These are phyloP conservation scores for Amanita rubescens DNA, from an alignment of 768 basidiomycete genomes.

Conservation along the genomic window DNA sequence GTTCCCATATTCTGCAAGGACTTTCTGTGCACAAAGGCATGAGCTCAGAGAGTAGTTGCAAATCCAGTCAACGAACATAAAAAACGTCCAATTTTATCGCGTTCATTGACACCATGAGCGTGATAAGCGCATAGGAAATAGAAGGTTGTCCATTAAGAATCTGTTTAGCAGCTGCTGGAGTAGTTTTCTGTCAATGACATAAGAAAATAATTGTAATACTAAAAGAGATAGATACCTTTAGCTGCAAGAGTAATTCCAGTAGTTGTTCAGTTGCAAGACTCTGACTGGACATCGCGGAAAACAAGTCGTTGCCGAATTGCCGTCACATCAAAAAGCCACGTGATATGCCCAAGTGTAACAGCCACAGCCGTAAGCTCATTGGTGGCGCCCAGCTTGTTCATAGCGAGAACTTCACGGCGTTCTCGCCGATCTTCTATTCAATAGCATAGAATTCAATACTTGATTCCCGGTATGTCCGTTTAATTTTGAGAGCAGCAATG, in stretches of 20 bases:
- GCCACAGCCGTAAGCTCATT: too few relatives aligned
- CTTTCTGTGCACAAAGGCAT: conserved; percentile 40
- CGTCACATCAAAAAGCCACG: neutral
- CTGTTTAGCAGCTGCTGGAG: conserved; percentile 56
- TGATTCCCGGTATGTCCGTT: neutral
- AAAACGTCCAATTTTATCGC: conserved; percentile 70
- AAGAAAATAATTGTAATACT: neutral
- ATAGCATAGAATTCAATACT: neutral
- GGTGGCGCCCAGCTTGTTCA: neutral
- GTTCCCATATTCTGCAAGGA: conserved; percentile 43
- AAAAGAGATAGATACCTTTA: conserved; percentile 41
- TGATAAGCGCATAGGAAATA: conserved; percentile 70
- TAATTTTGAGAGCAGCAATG: neutral
- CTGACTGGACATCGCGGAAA: conserved; percentile 42
- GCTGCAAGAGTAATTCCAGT: conserved; percentile 65
- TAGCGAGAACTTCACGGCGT: neutral
- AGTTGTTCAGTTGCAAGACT: conserved; percentile 57
- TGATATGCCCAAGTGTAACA: neutral
- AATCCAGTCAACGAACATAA: conserved; percentile 38
- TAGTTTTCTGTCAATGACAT: conserved; percentile 50
- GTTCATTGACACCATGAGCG: conserved; percentile 71
- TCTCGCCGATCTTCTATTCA: neutral
- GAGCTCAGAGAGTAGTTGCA: conserved; percentile 5
- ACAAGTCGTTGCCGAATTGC: neutral
- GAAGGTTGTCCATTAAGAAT: conserved; percentile 70